A percentile compares a stretch with the other conserved stretches of the same genome.
Conservation (phyloP, 208 protist genomes). For the Leishmania gerbilli region DNA sequence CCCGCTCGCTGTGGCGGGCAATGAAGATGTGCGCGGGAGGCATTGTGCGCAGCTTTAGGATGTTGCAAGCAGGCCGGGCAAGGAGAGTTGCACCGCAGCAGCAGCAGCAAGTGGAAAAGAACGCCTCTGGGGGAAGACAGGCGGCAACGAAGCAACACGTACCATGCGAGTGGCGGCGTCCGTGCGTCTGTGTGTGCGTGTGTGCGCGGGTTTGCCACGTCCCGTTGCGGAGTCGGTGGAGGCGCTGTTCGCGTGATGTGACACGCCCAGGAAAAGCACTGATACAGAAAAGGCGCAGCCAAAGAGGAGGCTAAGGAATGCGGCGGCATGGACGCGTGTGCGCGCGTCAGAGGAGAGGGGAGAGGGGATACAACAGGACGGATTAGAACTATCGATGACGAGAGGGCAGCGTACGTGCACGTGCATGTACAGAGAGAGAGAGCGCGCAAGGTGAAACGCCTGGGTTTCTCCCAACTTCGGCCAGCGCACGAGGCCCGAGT, state of each 20-base stretch:
- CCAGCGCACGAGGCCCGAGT: neutral
- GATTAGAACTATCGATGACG: neutral
- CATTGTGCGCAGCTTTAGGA: slow-evolving; percentile 11
- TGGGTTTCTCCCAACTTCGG: neutral
- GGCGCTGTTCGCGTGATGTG: neutral
- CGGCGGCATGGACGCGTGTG: neutral
- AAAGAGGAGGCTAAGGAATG: neutral
- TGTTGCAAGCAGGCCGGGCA: neutral
- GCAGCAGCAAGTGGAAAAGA: neutral
- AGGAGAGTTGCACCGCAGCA: neutral
- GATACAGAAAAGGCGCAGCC: neutral
- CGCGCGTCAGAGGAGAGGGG: neutral
- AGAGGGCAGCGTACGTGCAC: neutral
- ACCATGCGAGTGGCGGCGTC: neutral
- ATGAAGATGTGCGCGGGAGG: slow-evolving; percentile 38
- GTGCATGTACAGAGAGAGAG: neutral
- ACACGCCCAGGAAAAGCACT: neutral
- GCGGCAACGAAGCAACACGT: neutral
- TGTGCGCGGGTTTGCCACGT: neutral
- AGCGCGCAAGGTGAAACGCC: neutral
- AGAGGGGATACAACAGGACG: neutral
- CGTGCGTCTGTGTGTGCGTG: neutral
- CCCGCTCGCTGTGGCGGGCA: slow-evolving; percentile 61
- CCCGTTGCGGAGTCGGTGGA: neutral
- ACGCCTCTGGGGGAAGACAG: neutral